Evolutionary conservation across 441 rosid species (phyloP).

Genomic region (Populus hybrid): DNA sequence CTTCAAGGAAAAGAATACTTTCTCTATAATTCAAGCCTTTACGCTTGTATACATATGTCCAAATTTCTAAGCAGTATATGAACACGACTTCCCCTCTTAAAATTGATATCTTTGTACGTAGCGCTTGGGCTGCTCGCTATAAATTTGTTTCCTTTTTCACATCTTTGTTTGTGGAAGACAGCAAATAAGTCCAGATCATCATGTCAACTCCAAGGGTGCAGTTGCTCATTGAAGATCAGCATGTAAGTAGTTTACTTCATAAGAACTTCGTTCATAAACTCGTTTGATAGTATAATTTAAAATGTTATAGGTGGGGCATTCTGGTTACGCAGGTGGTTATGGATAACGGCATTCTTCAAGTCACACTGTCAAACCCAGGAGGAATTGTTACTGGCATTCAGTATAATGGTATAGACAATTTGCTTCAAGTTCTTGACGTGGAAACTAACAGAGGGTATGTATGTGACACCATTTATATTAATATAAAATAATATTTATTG

Average conservation of each 20-base stretch:
- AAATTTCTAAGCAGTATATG: not conserved
- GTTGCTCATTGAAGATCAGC: constrained; percentile 5
- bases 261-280: not conserved
- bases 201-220: constrained; percentile 12
- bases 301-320: too few species aligned
- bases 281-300: too few species aligned
- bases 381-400: constrained; percentile 45
- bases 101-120: not conserved
- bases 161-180: not conserved
- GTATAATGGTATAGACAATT: constrained; percentile 58
- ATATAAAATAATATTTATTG: too few species aligned
- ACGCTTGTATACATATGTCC: not conserved
- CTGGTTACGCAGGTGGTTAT: constrained; percentile 39
- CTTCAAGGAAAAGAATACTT: not conserved
- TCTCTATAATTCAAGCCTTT: not conserved
- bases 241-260: not conserved
- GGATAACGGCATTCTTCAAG: constrained; percentile 42
- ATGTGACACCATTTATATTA: not conserved
- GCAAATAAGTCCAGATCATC: not conserved
- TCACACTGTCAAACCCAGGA: constrained; percentile 44
- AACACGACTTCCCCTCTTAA: not conserved
- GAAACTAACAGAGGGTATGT: constrained; percentile 39
- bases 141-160: not conserved
- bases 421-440: constrained; percentile 63
- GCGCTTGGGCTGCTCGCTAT: not conserved